These are phyloP conservation scores for Alternaria ventricosa DNA, from an alignment of 2,329 filamentous ascomycete genomes.

Conservation along the genomic window DNA sequence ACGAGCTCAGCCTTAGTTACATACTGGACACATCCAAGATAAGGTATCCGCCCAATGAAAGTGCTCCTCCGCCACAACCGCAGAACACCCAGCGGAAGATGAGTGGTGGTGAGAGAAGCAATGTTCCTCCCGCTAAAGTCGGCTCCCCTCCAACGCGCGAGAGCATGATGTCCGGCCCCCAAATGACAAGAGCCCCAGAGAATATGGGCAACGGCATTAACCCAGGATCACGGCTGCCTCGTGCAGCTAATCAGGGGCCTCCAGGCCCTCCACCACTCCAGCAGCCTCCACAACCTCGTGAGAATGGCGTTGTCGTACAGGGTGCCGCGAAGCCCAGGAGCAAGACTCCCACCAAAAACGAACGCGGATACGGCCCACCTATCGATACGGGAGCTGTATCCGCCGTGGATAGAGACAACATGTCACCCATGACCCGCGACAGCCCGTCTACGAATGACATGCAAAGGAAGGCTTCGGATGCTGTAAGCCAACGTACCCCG, in stretches of 20 bases:
- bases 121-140: constrained; percentile 46
- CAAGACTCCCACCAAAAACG: constrained; percentile 60
- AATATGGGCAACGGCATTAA: constrained; percentile 35
- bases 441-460: constrained; percentile 35
- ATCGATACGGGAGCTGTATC: constrained; percentile 50
- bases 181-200: constrained; percentile 46
- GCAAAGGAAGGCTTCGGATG: constrained; percentile 41
- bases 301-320: constrained; percentile 47
- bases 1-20: constrained; percentile 87
- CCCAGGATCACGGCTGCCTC: constrained; percentile 64
- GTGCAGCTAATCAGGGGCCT: constrained; percentile 65
- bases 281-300: constrained; percentile 65
- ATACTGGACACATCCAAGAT: constrained; percentile 96
- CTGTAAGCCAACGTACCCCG: constrained; percentile 33
- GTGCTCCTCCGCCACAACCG: constrained; percentile 38
- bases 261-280: constrained; percentile 70
- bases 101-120: constrained; percentile 56
- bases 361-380: constrained; percentile 54
- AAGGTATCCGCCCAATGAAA: constrained; percentile 83
- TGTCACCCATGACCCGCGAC: constrained; percentile 55
- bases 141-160: constrained; percentile 50
- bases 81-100: constrained; percentile 51
- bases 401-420: constrained; percentile 55
- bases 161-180: constrained; percentile 47
- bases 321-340: constrained; percentile 42